Evolutionary conservation across 164 flowering plant genomes (phyloP).

Genomic region (Chimonanthus salicifolius): DNA sequence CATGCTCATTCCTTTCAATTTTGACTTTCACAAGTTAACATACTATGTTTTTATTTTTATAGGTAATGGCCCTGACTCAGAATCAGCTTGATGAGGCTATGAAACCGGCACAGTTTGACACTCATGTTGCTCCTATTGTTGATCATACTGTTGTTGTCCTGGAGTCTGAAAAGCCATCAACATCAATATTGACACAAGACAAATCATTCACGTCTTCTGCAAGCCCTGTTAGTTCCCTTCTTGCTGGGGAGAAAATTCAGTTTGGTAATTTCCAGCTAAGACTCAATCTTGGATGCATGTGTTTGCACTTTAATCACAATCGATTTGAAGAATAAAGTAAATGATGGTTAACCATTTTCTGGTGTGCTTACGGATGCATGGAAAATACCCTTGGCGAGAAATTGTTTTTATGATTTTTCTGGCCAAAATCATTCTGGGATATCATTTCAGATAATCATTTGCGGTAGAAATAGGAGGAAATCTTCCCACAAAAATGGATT

Average conservation of each 20-base stretch:
- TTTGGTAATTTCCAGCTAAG: slow-evolving; percentile 46
- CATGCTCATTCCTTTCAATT: too few relatives aligned
- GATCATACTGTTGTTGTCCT: slow-evolving; percentile 32
- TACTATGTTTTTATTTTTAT: slow-evolving; percentile 1
- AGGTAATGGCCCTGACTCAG: slow-evolving; percentile 84
- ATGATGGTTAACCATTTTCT: neutral
- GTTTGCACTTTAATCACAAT: neutral
- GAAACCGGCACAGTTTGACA: slow-evolving; percentile 62
- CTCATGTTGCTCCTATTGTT: slow-evolving; percentile 41
- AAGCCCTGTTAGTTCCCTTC: slow-evolving; percentile 77
- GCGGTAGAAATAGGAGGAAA: neutral
- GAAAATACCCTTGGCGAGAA: neutral
- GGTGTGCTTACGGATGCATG: neutral
- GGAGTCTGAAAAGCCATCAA: slow-evolving; percentile 46
- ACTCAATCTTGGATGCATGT: neutral
- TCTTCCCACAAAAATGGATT: neutral
- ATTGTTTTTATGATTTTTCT: neutral
- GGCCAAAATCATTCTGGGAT: neutral
- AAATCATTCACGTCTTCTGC: slow-evolving; percentile 51
- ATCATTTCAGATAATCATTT: neutral
- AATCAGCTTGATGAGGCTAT: slow-evolving; percentile 88
- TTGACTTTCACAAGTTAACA: neutral
- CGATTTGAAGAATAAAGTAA: neutral
- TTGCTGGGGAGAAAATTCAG: slow-evolving; percentile 96
- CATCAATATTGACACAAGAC: slow-evolving; percentile 60